Evolutionary conservation across 371 early-diverging fungal genomes (phyloP).

Genomic region (Mycotypha africana): DNA sequence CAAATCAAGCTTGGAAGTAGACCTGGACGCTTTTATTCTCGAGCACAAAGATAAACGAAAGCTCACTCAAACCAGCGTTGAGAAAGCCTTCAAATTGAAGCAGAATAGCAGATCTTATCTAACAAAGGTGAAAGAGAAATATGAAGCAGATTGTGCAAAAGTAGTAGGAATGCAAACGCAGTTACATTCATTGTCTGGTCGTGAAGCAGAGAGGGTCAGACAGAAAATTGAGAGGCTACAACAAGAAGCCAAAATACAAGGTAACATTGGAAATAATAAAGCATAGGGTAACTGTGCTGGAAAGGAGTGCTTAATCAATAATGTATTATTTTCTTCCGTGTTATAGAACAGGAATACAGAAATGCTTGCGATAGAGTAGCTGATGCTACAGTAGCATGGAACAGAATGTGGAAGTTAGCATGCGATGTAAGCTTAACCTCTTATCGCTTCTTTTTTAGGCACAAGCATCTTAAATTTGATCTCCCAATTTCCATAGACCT

Average conservation of each 20-base stretch:
- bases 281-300: not conserved
- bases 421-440: conserved; percentile 52
- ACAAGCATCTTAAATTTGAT: not conserved
- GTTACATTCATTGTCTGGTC: conserved; percentile 19
- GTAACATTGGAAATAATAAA: conserved; percentile 8
- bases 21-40: conserved; percentile 68
- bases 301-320: not conserved
- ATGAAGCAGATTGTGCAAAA: conserved; percentile 60
- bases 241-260: conserved; percentile 31
- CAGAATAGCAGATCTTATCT: conserved; percentile 29
- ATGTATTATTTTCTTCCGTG: not conserved
- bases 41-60: conserved; percentile 72
- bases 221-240: conserved; percentile 30
- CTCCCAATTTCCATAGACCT: conserved; percentile 34
- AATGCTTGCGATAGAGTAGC: conserved; percentile 55
- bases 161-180: conserved; percentile 27
- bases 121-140: conserved; percentile 60
- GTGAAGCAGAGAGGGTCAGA: conserved; percentile 30
- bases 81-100: conserved; percentile 51
- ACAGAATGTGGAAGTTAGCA: conserved; percentile 57
- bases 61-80: conserved; percentile 43
- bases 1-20: conserved; percentile 67
- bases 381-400: conserved; percentile 70
- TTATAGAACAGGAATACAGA: conserved; percentile 65
- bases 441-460: not conserved